phyloP scores from a whole-genome alignment of 352 stramenopile genomes.

The Phytophthora sp. region DNA sequence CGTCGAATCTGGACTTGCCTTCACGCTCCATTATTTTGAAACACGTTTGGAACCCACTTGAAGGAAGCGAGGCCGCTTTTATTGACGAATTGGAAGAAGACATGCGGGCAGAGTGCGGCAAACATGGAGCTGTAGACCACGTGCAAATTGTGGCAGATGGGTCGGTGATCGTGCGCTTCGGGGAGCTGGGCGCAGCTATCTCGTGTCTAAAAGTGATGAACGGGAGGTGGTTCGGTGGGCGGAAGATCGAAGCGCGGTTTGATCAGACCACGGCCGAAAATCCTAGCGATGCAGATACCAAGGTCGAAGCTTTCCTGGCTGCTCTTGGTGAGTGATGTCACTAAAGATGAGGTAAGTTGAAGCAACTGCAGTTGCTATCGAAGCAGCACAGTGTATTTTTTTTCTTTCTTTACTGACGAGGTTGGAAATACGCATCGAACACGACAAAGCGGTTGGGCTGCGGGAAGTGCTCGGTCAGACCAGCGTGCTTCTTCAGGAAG shows the following conservation, averaged over 20 bases:
- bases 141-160: conserved; percentile 70
- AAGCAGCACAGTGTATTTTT: conserved; percentile 1
- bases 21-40: conserved; percentile 70
- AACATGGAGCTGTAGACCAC: conserved; percentile 66
- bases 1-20: conserved; percentile 44
- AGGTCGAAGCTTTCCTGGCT: conserved; percentile 83
- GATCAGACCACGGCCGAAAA: conserved; percentile 63
- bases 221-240: conserved; percentile 78
- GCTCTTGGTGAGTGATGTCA: conserved; percentile 48
- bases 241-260: conserved; percentile 67
- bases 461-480: conserved; percentile 48
- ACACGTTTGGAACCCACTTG: conserved; percentile 68
- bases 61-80: conserved; percentile 48
- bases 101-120: conserved; percentile 75
- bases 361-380: neutral
- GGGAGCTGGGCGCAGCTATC: conserved; percentile 55
- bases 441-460: conserved; percentile 90
- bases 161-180: conserved; percentile 70
- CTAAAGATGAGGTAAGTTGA: conserved; percentile 22
- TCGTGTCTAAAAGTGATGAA: conserved; percentile 82
- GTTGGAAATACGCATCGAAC: conserved; percentile 74
- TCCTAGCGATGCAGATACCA: conserved; percentile 66
- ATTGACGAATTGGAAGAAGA: conserved; percentile 84
- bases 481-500: conserved; percentile 78
- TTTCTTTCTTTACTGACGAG: conserved; percentile 19